phyloP scores from a whole-genome alignment of 2,329 filamentous ascomycete species.

The Fonsecaea monophora region DNA sequence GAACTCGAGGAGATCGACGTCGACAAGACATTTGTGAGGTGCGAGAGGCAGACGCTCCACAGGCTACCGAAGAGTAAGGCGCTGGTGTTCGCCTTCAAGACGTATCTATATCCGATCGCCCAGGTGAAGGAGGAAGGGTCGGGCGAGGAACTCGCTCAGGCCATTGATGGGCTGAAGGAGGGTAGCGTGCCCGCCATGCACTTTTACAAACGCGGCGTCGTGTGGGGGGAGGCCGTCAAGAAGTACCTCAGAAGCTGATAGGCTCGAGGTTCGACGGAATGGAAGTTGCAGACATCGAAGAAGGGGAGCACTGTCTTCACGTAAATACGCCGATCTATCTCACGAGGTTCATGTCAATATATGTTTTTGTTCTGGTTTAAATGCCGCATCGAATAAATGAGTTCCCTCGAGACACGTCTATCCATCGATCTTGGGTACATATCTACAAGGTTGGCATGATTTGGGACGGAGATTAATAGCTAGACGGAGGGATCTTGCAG shows the following conservation, averaged over 20 bases:
- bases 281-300: too few species aligned
- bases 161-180: conserved; percentile 64
- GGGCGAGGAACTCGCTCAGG: conserved; percentile 60
- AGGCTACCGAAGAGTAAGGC: conserved; percentile 61
- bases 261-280: background rate
- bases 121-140: conserved; percentile 64
- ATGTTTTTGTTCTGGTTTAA: background rate
- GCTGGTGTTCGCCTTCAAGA: conserved; percentile 68
- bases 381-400: background rate
- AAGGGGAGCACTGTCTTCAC: background rate
- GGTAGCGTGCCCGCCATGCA: conserved; percentile 65
- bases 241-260: conserved; percentile 52
- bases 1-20: conserved; percentile 53
- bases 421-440: too few species aligned
- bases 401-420: too few species aligned
- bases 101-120: conserved; percentile 64
- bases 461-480: too few species aligned
- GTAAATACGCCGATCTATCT: background rate
- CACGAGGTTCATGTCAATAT: background rate
- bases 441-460: too few species aligned
- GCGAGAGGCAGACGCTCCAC: conserved; percentile 68
- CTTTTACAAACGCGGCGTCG: conserved; percentile 63
- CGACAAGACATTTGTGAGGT: conserved; percentile 59
- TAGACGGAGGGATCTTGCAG: background rate
- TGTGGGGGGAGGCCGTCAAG: conserved; percentile 64